Evolutionary conservation across 1,284 basidiomycete species (phyloP).

Genomic region (Ustilago cynodontis): DNA sequence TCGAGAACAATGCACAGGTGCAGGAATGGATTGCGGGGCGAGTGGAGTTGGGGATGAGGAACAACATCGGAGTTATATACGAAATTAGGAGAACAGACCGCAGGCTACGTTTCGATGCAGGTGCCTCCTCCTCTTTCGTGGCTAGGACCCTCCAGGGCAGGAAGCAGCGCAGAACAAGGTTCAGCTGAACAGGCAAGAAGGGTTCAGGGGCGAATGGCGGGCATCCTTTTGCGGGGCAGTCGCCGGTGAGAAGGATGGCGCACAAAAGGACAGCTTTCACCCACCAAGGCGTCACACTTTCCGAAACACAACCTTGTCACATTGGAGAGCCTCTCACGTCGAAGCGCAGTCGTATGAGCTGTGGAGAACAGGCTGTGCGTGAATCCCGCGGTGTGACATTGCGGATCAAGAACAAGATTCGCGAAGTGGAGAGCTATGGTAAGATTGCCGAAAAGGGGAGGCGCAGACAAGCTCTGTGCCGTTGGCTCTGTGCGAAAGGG

Average conservation of each 20-base stretch:
- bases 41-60: conserved; percentile 20
- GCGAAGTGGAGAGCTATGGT: neutral
- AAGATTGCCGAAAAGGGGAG: conserved; percentile 26
- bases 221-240: neutral
- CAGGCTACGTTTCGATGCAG: neutral
- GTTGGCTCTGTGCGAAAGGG: neutral
- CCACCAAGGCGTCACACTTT: too few species aligned
- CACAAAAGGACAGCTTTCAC: neutral
- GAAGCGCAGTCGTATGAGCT: too few species aligned
- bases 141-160: neutral
- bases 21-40: conserved; percentile 14
- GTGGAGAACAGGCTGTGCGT: too few species aligned
- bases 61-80: conserved; percentile 23
- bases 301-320: too few species aligned
- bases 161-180: neutral
- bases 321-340: too few species aligned
- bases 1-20: neutral
- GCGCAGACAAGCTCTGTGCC: neutral
- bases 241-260: conserved; percentile 7
- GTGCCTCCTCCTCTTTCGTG: neutral
- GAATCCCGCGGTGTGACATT: too few species aligned
- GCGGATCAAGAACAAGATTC: too few species aligned
- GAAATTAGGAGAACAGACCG: neutral
- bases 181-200: neutral
- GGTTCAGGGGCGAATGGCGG: neutral